A percentile compares a stretch with the other conserved stretches of the same genome.
Conservation (phyloP, 257 asterid species). For the Solanum sparsipilum region DNA sequence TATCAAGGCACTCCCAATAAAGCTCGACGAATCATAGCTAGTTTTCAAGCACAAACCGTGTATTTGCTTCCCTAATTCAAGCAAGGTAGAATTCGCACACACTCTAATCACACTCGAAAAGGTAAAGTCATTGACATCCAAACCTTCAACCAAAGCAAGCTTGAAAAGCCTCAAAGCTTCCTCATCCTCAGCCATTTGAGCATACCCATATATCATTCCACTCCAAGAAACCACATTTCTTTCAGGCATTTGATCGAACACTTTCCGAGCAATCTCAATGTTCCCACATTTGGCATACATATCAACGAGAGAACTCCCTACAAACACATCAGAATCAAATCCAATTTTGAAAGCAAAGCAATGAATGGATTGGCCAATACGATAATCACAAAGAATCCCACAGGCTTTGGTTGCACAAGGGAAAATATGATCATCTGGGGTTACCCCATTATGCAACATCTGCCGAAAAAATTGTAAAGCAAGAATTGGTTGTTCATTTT, state of each 20-base stretch:
- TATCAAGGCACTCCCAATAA: slow-evolving; percentile 67
- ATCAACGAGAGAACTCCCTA: slow-evolving; percentile 69
- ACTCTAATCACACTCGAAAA: slow-evolving; percentile 70
- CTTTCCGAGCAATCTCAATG: slow-evolving; percentile 39
- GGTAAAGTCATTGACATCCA: slow-evolving; percentile 72
- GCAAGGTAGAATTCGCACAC: slow-evolving; percentile 67
- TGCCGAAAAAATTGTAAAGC: slow-evolving; percentile 42
- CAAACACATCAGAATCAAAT: slow-evolving; percentile 42
- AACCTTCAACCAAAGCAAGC: slow-evolving; percentile 37
- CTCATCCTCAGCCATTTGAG: slow-evolving; percentile 57
- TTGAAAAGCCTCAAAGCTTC: slow-evolving; percentile 68
- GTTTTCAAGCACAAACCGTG: slow-evolving; percentile 65
- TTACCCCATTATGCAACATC: slow-evolving; percentile 31
- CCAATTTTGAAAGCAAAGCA: slow-evolving; percentile 46
- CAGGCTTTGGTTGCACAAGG: slow-evolving; percentile 63
- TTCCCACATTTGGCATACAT: slow-evolving; percentile 74
- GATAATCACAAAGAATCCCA: slow-evolving; percentile 21
- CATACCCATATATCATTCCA: slow-evolving; percentile 73
- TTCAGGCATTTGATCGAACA: slow-evolving; percentile 86
- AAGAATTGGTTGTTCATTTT: slow-evolving; percentile 51
- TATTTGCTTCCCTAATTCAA: slow-evolving; percentile 71
- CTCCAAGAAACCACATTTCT: slow-evolving; percentile 87
- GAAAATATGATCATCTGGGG: slow-evolving; percentile 47
- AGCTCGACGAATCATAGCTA: slow-evolving; percentile 33
- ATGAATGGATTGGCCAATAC: slow-evolving; percentile 50